Evolutionary conservation across 2,329 filamentous ascomycete species (phyloP).

Genomic region (Fusarium brachygibbosum): DNA sequence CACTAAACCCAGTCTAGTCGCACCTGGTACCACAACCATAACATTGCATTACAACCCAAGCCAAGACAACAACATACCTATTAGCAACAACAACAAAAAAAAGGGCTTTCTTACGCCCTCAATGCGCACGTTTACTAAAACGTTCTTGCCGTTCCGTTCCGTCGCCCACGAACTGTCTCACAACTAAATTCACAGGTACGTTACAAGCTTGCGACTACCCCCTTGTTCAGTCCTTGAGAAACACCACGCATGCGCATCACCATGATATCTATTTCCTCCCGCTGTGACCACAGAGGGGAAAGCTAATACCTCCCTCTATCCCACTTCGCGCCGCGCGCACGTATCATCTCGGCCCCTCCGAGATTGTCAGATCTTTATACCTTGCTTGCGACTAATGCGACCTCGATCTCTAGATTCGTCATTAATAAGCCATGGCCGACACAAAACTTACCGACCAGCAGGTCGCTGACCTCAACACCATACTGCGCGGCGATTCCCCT

Average conservation of each 20-base stretch:
- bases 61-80: slow-evolving; percentile 23
- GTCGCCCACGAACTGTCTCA: slow-evolving; percentile 37
- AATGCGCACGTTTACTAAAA: slow-evolving; percentile 41
- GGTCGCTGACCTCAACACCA: slow-evolving; percentile 66
- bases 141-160: slow-evolving; percentile 31
- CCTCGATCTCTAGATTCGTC: slow-evolving; percentile 36
- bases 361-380: slow-evolving; percentile 7
- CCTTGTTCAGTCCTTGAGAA: slow-evolving; percentile 25
- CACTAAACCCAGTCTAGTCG: slow-evolving; percentile 17
- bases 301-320: slow-evolving; percentile 15
- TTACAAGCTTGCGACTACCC: neutral
- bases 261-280: slow-evolving; percentile 24
- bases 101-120: slow-evolving; percentile 30
- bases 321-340: slow-evolving; percentile 37
- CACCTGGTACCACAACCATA: slow-evolving; percentile 36
- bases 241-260: slow-evolving; percentile 32
- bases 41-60: slow-evolving; percentile 16
- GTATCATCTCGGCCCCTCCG: slow-evolving; percentile 15
- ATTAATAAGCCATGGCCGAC: slow-evolving; percentile 62
- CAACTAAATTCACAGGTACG: slow-evolving; percentile 41
- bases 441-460: slow-evolving; percentile 69
- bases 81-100: slow-evolving; percentile 21
- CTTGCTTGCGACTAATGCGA: slow-evolving; percentile 25
- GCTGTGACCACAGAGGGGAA: slow-evolving; percentile 21
- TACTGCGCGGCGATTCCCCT: slow-evolving; percentile 72